Conservation (phyloP, 2,329 filamentous ascomycete genomes). For the Aotearoamyces nothofagi region DNA sequence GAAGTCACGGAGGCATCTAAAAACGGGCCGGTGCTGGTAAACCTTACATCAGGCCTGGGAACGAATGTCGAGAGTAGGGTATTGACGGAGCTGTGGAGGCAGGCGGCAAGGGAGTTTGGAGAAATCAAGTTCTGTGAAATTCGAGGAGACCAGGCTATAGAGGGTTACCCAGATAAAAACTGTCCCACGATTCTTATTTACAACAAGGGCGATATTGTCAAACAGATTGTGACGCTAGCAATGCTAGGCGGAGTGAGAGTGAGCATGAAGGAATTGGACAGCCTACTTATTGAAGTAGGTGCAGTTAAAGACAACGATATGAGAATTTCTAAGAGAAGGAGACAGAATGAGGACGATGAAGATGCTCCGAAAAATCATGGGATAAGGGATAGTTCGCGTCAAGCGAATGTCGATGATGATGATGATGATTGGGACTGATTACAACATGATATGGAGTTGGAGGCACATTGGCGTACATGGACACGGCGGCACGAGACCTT, state of each 20-base stretch:
- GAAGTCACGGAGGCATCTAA: constrained; percentile 87
- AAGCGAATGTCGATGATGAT: constrained; percentile 18
- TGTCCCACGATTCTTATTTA: constrained; percentile 91
- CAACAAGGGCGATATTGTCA: constrained; percentile 80
- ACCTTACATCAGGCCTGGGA: constrained; percentile 63
- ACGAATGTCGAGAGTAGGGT: constrained; percentile 77
- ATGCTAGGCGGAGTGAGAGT: constrained; percentile 62
- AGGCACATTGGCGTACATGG: background rate
- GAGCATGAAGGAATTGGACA: constrained; percentile 61
- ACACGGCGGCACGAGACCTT: too few species aligned
- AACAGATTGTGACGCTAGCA: constrained; percentile 78
- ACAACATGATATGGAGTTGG: background rate
- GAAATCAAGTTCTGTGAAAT: constrained; percentile 99
- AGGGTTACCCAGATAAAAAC: constrained; percentile 89
- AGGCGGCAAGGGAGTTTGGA: constrained; percentile 71
- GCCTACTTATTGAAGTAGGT: constrained; percentile 66
- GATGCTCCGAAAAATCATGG: constrained; percentile 16
- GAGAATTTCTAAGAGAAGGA: constrained; percentile 35
- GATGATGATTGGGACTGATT: constrained; percentile 40
- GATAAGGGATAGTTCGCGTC: constrained; percentile 12
- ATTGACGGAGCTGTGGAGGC: constrained; percentile 71
- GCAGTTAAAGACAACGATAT: constrained; percentile 67
- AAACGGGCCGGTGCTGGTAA: constrained; percentile 54
- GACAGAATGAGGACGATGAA: constrained; percentile 16
- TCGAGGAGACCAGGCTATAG: constrained; percentile 79